Base-by-base conservation (phyloP, 2,329 filamentous ascomycete species). In the Arthrinium puccinioides region DNA sequence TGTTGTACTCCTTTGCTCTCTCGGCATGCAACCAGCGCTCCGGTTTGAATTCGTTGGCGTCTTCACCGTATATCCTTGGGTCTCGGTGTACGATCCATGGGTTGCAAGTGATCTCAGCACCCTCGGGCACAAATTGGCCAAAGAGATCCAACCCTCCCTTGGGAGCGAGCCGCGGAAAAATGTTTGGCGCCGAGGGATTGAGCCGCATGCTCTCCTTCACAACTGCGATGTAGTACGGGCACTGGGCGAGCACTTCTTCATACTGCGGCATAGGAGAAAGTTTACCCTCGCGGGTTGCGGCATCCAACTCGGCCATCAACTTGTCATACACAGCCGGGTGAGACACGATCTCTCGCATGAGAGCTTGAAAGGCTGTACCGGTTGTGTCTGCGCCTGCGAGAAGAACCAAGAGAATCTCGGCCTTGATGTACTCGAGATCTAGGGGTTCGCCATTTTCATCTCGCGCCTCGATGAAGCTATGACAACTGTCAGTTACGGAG, bases 341-440 rank as follows among this genome's bases (percentile, higher is more conserved):
- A 5, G 54, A 52, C 27, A 69, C 45, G 16, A 74, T 50, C 40
- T 64, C 62, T 15, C 57, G 49, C 43, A 74, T 59, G 43, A 72
- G 53, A 1, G 64, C 65, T 37, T 70, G 66, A 49, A 74, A 67
- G 4, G 64, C 59, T 2, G 70, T 72, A 1, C 67, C 69, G 0
- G 68, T 73, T 5, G 70, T 74, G 43, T 74, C 70, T 4, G 69
- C 68, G 14, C 70, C 70, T 0, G 71, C 70, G 7, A 74, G 55
- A 13, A 72, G 56, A 4, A 74, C 66, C 0, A 74, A 60, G 2
- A 74, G 55, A 18, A 72, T 64, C 47, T 76, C 71, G 1, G 70
- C 68, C 45, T 68, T 70, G 55, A 74, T 67, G 44, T 70, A 70
- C 5, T 72, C 64, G 36, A 69, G 54, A 20, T 68, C 59, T 0